Evolutionary conservation across 805 yeast species (phyloP), one percentile per base, ranked within the genome.

Genomic region (Zygosaccharomyces pseudorouxii): DNA sequence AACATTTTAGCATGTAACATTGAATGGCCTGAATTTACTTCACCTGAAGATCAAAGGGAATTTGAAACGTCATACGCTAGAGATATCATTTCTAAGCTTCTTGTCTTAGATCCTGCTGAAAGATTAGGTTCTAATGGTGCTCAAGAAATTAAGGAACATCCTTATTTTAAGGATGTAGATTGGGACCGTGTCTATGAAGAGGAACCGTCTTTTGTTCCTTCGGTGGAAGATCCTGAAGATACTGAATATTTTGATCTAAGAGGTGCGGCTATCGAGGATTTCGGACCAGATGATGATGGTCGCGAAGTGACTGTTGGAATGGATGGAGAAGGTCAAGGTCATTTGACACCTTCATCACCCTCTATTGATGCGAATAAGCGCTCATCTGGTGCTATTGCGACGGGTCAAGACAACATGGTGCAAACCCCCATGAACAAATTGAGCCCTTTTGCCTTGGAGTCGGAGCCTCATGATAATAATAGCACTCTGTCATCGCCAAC

Each of bases 171-270:
- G 19, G 82, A 74, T 0, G 76, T 87, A 8, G 72, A 84, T 48
- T 93, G 99, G 98, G 79, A 74, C 14, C 71, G 73, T 2, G 72
- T 93, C 14, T 87, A 82, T 60, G 72, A 72, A 14, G 85, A 80
- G 46, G 84, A 80, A 30, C 89, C 93, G 0, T 80, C 95, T 0
- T 93, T 93, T 69, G 81, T 89, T 6, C 99, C 99, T 0, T 70
- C 71, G 10, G 70, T 79, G 7, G 87, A 82, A 5, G 77, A 88
- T 57, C 96, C 97, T 0, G 95, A 86, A 58, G 82, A 82, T 42
- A 90, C 97, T 0, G 95, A 89, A 46, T 92, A 93, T 62, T 93
- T 92, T 67, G 99, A 93, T 58, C 56, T 76, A 4, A 78, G 99
- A 58, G 99, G 99, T 3, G 98, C 97, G 0, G 81, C 76, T 9